Conservation (phyloP, 2,329 filamentous ascomycete species). For the Aspergillus clavatus region DNA sequence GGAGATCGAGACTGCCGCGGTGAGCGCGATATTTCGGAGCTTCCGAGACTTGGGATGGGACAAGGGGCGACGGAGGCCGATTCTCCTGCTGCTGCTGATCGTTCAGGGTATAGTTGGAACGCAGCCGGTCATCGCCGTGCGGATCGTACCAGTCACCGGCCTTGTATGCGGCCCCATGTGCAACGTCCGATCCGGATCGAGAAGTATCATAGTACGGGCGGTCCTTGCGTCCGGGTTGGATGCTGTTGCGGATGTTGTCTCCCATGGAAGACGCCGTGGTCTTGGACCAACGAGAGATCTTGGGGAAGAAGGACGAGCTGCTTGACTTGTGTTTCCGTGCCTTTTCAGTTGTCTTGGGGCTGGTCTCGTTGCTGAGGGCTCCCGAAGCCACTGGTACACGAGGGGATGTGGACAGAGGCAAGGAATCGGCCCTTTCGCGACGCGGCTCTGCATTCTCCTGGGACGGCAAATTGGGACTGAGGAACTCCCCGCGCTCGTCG, state of each 20-base stretch:
- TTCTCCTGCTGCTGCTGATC: slow-evolving; percentile 39
- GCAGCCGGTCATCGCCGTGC: slow-evolving; percentile 43
- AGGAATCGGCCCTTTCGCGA: slow-evolving; percentile 40
- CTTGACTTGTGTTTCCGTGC: slow-evolving; percentile 84
- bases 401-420: slow-evolving; percentile 43
- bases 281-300: slow-evolving; percentile 95
- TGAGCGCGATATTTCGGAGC: slow-evolving; percentile 63
- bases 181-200: slow-evolving; percentile 71
- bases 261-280: slow-evolving; percentile 86
- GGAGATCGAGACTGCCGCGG: slow-evolving; percentile 58
- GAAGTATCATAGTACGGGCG: slow-evolving; percentile 62
- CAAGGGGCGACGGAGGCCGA: slow-evolving; percentile 56
- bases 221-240: slow-evolving; percentile 51
- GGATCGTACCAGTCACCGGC: slow-evolving; percentile 42
- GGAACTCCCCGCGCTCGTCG: slow-evolving; percentile 43
- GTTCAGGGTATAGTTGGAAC: slow-evolving; percentile 41
- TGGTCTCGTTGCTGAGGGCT: slow-evolving; percentile 70
- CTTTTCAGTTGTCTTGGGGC: slow-evolving; percentile 64
- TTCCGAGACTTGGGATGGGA: slow-evolving; percentile 54
- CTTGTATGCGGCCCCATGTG: slow-evolving; percentile 57
- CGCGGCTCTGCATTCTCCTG: slow-evolving; percentile 50
- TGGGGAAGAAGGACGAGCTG: slow-evolving; percentile 77
- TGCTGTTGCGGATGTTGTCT: slow-evolving; percentile 67
- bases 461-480: slow-evolving; percentile 55
- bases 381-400: slow-evolving; percentile 38